phyloP scores from a whole-genome alignment of 257 asterid genomes.

The Ligustrum vulgare region DNA sequence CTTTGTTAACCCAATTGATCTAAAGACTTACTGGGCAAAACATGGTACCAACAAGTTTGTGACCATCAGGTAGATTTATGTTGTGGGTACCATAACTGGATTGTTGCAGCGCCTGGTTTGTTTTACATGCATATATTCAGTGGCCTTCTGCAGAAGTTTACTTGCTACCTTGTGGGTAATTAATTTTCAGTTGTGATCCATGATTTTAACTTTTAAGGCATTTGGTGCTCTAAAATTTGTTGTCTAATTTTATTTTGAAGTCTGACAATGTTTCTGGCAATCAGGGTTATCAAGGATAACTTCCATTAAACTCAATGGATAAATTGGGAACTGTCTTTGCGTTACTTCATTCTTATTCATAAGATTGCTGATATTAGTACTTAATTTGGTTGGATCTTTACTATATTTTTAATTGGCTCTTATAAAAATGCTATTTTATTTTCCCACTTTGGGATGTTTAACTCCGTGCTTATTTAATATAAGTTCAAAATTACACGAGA shows the following conservation, averaged over 20 bases:
- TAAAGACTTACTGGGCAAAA: slow-evolving; percentile 36
- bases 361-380: neutral
- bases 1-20: slow-evolving; percentile 32
- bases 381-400: neutral
- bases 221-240: neutral
- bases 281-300: neutral
- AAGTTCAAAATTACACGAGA: neutral
- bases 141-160: neutral
- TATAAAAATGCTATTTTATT: neutral
- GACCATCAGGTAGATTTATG: slow-evolving; percentile 20
- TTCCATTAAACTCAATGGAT: neutral
- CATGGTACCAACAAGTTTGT: slow-evolving; percentile 37
- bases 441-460: neutral
- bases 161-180: neutral
- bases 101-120: neutral
- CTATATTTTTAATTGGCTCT: neutral
- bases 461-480: neutral
- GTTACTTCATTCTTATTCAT: neutral
- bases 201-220: neutral
- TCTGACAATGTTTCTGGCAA: neutral
- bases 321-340: neutral
- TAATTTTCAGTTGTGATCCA: neutral
- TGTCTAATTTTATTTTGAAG: neutral
- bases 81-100: neutral
- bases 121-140: neutral